Conservation (phyloP, 1,139 yeast genomes). For the Yamadazyma songkhlaensis region DNA sequence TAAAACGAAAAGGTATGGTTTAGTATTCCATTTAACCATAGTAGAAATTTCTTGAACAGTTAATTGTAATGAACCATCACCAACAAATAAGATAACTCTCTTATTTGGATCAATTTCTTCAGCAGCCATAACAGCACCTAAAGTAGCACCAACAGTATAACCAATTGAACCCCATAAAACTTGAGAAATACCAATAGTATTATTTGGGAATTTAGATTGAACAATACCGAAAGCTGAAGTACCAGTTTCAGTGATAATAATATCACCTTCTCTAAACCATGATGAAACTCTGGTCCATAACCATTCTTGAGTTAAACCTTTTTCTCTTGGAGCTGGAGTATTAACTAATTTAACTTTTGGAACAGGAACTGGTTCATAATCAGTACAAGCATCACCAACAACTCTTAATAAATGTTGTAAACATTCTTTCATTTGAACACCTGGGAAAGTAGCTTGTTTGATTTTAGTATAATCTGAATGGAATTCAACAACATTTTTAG, state of each 20-base stretch:
- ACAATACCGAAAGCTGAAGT: conserved; percentile 87
- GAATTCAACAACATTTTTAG: conserved; percentile 80
- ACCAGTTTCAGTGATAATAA: conserved; percentile 84
- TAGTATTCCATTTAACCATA: conserved; percentile 74
- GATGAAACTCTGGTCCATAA: conserved; percentile 74
- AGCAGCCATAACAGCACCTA: conserved; percentile 85
- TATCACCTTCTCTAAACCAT: conserved; percentile 78
- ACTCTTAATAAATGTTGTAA: conserved; percentile 45
- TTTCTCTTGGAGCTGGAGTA: conserved; percentile 24
- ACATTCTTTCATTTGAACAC: conserved; percentile 73
- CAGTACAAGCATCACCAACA: conserved; percentile 33
- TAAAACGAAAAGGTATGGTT: conserved; percentile 77
- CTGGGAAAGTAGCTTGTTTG: conserved; percentile 72
- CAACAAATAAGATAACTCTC: conserved; percentile 79
- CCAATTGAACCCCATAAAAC: conserved; percentile 93
- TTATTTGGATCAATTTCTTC: conserved; percentile 65
- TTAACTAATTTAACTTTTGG: conserved; percentile 40
- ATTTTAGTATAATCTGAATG: conserved; percentile 86
- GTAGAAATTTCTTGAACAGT: conserved; percentile 87
- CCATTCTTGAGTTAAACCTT: conserved; percentile 66
- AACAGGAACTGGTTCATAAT: conserved; percentile 45
- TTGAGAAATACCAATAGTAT: conserved; percentile 77
- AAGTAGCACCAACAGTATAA: conserved; percentile 78
- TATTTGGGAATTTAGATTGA: conserved; percentile 72
- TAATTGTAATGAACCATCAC: conserved; percentile 88